Evolutionary conservation across 371 early-diverging fungal species (phyloP).

Genomic region (Funneliformis caledonium): DNA sequence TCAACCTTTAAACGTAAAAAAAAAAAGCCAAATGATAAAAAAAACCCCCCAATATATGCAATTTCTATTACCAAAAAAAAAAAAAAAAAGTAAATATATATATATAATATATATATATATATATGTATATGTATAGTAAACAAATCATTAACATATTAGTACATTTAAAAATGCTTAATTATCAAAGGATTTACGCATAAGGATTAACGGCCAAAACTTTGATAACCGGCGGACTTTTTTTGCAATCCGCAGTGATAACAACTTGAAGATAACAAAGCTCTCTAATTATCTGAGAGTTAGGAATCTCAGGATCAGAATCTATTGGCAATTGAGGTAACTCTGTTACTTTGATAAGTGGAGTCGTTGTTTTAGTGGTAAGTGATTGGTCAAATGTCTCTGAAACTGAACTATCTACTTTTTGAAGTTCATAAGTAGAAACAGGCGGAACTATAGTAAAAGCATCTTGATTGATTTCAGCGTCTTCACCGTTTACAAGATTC

Average conservation of each 20-base stretch:
- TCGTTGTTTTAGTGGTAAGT: background rate
- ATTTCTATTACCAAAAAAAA: background rate
- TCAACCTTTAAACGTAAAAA: background rate
- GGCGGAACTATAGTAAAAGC: background rate
- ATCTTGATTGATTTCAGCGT: slow-evolving; percentile 43
- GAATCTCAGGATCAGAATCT: slow-evolving; percentile 28
- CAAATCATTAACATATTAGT: background rate
- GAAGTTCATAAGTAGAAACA: background rate
- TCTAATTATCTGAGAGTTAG: slow-evolving; percentile 61
- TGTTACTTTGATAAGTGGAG: background rate
- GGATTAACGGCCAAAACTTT: slow-evolving; percentile 72
- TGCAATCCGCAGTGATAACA: slow-evolving; percentile 66
- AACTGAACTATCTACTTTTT: background rate
- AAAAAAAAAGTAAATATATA: background rate
- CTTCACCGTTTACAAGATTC: background rate
- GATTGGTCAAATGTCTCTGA: background rate
- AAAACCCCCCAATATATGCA: background rate
- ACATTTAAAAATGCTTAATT: background rate
- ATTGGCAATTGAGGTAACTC: slow-evolving; percentile 13
- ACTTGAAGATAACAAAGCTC: slow-evolving; percentile 66
- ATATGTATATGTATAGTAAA: background rate
- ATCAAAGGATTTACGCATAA: slow-evolving; percentile 35
- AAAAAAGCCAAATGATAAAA: background rate
- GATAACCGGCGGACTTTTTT: slow-evolving; percentile 71
- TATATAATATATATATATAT: background rate